phyloP scores from a whole-genome alignment of 2,329 filamentous ascomycete genomes.

The Neoscytalidium dimidiatum region DNA sequence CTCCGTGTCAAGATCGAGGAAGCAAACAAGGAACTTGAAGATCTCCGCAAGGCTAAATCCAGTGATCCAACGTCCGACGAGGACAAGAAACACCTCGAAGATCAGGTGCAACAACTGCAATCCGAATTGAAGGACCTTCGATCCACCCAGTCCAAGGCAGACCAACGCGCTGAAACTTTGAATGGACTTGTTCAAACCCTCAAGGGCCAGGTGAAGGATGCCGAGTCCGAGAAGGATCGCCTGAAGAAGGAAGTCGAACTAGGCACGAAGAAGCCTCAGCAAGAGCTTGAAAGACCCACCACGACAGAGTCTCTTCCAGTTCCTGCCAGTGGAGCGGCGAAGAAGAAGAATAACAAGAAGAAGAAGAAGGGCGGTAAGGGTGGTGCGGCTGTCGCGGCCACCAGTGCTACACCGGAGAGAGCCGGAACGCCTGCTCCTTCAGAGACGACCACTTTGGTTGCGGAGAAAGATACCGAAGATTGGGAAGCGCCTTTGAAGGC shows the following conservation, averaged over 20 bases:
- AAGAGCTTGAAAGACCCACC: slow-evolving; percentile 18
- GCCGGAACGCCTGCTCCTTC: slow-evolving; percentile 31
- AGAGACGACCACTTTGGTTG: slow-evolving; percentile 10
- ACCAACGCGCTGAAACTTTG: slow-evolving; percentile 57
- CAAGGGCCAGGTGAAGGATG: slow-evolving; percentile 55
- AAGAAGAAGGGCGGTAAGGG: slow-evolving; percentile 74
- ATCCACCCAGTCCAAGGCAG: slow-evolving; percentile 39
- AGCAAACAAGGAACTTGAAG: slow-evolving; percentile 51
- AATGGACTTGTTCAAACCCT: slow-evolving; percentile 58
- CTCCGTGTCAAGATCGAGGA: slow-evolving; percentile 33
- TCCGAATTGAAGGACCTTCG: slow-evolving; percentile 32
- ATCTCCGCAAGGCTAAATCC: slow-evolving; percentile 42
- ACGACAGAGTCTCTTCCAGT: slow-evolving; percentile 70
- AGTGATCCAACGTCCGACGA: slow-evolving; percentile 25
- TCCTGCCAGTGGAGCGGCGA: slow-evolving; percentile 64
- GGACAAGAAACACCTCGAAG: slow-evolving; percentile 29
- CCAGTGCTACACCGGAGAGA: slow-evolving; percentile 21
- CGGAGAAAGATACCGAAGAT: slow-evolving; percentile 29
- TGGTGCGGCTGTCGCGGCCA: slow-evolving; percentile 18
- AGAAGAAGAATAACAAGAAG: slow-evolving; percentile 81
- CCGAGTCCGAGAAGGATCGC: slow-evolving; percentile 50
- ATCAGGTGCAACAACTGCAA: slow-evolving; percentile 35
- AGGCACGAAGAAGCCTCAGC: slow-evolving; percentile 22
- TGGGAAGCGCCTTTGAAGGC: slow-evolving; percentile 5
- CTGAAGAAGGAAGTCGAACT: slow-evolving; percentile 4